Conservation (phyloP, 2,329 filamentous ascomycete genomes). For the Pseudocercospora eumusae region DNA sequence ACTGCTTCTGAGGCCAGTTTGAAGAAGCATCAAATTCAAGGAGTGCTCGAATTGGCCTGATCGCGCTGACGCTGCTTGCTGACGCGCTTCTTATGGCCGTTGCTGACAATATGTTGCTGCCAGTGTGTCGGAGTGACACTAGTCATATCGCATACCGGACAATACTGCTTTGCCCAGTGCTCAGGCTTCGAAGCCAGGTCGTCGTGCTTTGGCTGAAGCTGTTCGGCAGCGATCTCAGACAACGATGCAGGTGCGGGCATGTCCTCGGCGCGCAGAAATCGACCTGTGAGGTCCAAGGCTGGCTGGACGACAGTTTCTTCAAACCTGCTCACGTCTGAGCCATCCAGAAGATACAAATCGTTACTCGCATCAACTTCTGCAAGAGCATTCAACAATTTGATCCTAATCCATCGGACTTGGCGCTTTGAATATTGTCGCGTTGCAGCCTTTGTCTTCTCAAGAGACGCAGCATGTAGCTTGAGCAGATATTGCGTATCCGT, state of each 20-base stretch:
- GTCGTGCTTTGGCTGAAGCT: slow-evolving; percentile 59
- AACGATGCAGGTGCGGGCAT: slow-evolving; percentile 60
- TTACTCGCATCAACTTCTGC: slow-evolving; percentile 57
- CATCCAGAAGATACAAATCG: slow-evolving; percentile 77
- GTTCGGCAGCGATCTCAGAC: slow-evolving; percentile 57
- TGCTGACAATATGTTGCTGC: slow-evolving; percentile 58
- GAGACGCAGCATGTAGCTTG: slow-evolving; percentile 58
- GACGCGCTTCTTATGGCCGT: slow-evolving; percentile 50
- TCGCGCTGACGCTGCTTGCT: slow-evolving; percentile 13
- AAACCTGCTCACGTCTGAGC: slow-evolving; percentile 68
- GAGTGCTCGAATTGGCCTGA: neutral
- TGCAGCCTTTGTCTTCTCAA: slow-evolving; percentile 77
- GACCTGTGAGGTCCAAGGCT: slow-evolving; percentile 61
- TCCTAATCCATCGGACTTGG: slow-evolving; percentile 83
- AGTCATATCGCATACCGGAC: slow-evolving; percentile 67
- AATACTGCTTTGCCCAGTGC: slow-evolving; percentile 59
- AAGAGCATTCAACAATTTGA: slow-evolving; percentile 71
- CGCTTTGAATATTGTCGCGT: slow-evolving; percentile 86
- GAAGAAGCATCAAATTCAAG: neutral
- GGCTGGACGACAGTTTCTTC: slow-evolving; percentile 63
- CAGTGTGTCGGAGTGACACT: slow-evolving; percentile 60
- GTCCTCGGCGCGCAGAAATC: slow-evolving; percentile 61
- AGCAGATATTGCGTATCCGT: slow-evolving; percentile 49
- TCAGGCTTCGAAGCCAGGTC: slow-evolving; percentile 48
- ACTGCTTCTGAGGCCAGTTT: neutral